phyloP scores from a whole-genome alignment of 2,329 filamentous ascomycete genomes.

The Zopfia rhizophila region DNA sequence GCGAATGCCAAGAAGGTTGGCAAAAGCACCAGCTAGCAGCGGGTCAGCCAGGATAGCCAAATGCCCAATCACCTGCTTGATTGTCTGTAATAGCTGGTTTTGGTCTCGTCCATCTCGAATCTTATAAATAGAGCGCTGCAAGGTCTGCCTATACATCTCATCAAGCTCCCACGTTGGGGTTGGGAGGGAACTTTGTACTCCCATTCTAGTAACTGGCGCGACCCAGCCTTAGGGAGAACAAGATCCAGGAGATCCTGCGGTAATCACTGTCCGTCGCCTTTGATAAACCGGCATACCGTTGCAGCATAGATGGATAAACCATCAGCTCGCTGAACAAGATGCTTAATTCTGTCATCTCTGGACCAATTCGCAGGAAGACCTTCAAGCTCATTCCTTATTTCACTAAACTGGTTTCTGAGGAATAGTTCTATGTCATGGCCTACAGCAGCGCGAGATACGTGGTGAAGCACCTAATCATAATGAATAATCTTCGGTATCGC shows the following conservation, averaged over 20 bases:
- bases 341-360: slow-evolving; percentile 21
- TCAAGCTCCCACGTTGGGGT: slow-evolving; percentile 10
- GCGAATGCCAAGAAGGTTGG: too few relatives aligned
- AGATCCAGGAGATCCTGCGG: too few relatives aligned
- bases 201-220: too few relatives aligned
- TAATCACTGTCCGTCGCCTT: too few relatives aligned
- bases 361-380: slow-evolving; percentile 28
- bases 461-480: slow-evolving; percentile 14
- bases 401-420: slow-evolving; percentile 8
- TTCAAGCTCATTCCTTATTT: slow-evolving; percentile 1
- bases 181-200: too few relatives aligned
- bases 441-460: slow-evolving; percentile 4
- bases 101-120: slow-evolving; percentile 2
- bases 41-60: too few relatives aligned
- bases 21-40: too few relatives aligned
- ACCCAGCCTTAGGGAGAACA: too few relatives aligned
- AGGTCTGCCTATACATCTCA: slow-evolving; percentile 8
- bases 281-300: slow-evolving; percentile 22
- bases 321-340: slow-evolving; percentile 30
- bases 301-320: slow-evolving; percentile 46
- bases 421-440: slow-evolving; percentile 9
- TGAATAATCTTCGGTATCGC: too few relatives aligned
- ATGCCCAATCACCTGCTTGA: too few relatives aligned
- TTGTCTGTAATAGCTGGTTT: not conserved
- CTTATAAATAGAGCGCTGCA: not conserved